phyloP scores from a whole-genome alignment of 2,329 filamentous ascomycete species.

The Talaromyces sp. region DNA sequence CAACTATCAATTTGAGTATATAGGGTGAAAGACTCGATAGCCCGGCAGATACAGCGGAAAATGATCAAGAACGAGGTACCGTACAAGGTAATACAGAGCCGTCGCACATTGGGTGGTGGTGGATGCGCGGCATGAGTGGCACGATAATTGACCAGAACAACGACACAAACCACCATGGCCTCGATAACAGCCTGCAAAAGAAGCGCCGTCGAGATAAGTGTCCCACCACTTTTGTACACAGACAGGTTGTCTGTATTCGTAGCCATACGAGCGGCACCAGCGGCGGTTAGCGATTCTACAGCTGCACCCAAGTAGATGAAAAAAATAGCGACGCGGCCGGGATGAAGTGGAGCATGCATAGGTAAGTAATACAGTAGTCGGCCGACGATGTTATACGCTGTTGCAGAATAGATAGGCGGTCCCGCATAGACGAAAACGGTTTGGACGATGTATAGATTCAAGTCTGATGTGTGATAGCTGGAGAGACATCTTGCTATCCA shows the following conservation, averaged over 20 bases:
- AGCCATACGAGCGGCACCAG: slow-evolving; percentile 29
- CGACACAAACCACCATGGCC: slow-evolving; percentile 26
- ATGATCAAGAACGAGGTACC: slow-evolving; percentile 35
- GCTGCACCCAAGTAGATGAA: slow-evolving; percentile 37
- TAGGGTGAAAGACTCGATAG: slow-evolving; percentile 32
- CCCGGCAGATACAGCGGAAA: slow-evolving; percentile 37
- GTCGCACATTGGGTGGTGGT: slow-evolving; percentile 28
- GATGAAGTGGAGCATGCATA: slow-evolving; percentile 38
- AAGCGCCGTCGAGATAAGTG: slow-evolving; percentile 27
- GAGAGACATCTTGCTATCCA: slow-evolving; percentile 36
- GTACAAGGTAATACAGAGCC: slow-evolving; percentile 35
- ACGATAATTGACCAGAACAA: slow-evolving; percentile 29
- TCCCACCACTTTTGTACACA: slow-evolving; percentile 25
- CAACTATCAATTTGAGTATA: slow-evolving; percentile 23
- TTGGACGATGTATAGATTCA: slow-evolving; percentile 35
- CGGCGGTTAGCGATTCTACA: slow-evolving; percentile 34
- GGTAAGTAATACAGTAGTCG: slow-evolving; percentile 39
- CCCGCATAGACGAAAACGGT: slow-evolving; percentile 33
- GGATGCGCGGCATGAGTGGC: slow-evolving; percentile 25
- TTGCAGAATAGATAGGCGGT: slow-evolving; percentile 38
- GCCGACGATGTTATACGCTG: slow-evolving; percentile 38
- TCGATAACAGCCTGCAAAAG: slow-evolving; percentile 35
- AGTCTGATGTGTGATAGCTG: slow-evolving; percentile 28
- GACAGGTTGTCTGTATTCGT: slow-evolving; percentile 22
- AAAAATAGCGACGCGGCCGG: slow-evolving; percentile 33